Conservation (phyloP, 1,284 basidiomycete species). For the Calocybe gambosa region DNA sequence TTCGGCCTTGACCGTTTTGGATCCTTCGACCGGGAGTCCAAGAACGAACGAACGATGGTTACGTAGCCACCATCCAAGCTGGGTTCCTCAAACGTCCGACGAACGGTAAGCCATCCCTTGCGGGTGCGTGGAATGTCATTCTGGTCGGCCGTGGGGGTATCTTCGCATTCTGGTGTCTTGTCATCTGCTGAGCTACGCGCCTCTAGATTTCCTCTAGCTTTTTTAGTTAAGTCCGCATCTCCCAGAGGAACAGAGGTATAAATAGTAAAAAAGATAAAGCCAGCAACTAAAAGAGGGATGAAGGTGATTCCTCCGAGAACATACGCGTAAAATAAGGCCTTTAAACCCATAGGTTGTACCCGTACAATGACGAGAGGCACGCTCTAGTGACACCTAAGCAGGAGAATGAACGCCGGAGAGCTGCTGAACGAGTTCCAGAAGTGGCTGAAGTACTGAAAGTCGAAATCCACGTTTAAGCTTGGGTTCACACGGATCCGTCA, state of each 20-base stretch:
- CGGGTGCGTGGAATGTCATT: slow-evolving; percentile 61
- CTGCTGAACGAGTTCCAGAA: neutral
- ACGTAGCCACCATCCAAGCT: slow-evolving; percentile 60
- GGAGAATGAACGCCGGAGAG: neutral
- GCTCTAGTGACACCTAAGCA: slow-evolving; percentile 3
- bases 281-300: slow-evolving; percentile 64
- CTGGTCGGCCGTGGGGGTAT: slow-evolving; percentile 19
- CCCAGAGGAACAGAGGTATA: slow-evolving; percentile 79
- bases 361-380: slow-evolving; percentile 3
- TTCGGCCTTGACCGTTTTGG: slow-evolving; percentile 73
- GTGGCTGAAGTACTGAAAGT: neutral
- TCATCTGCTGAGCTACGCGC: slow-evolving; percentile 22
- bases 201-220: slow-evolving; percentile 29
- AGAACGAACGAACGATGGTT: slow-evolving; percentile 62
- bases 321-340: slow-evolving; percentile 72
- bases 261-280: slow-evolving; percentile 51
- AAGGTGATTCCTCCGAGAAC: slow-evolving; percentile 85
- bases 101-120: slow-evolving; percentile 82
- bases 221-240: slow-evolving; percentile 42
- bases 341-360: slow-evolving; percentile 57
- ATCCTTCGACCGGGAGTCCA: slow-evolving; percentile 72
- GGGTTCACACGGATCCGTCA: too few species aligned
- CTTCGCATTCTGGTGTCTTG: slow-evolving; percentile 22
- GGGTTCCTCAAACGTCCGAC: slow-evolving; percentile 72
- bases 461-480: neutral